Conservation (phyloP, 805 yeast genomes). For the Metschnikowia lachancei region DNA sequence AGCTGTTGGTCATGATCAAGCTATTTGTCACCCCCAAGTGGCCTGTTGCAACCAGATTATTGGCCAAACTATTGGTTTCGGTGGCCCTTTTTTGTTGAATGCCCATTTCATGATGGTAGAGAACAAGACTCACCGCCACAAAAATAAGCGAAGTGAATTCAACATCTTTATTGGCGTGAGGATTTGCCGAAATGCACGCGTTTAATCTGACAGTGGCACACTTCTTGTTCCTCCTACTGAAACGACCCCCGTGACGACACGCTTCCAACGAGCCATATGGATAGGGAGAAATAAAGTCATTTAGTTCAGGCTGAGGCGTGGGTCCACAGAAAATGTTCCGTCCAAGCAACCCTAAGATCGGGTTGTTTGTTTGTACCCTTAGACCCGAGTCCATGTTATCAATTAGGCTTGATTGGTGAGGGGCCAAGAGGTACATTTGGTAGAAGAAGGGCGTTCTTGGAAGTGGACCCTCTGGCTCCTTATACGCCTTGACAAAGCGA, state of each 20-base stretch:
- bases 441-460: constrained; percentile 8
- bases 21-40: no score
- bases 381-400: constrained; percentile 10
- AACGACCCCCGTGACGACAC: constrained; percentile 8
- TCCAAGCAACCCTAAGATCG: constrained; percentile 4
- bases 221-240: constrained; percentile 7
- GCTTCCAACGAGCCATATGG: constrained; percentile 9
- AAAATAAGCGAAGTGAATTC: constrained; percentile 9
- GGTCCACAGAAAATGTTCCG: constrained; percentile 1
- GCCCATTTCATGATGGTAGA: constrained; percentile 11
- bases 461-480: constrained; percentile 1
- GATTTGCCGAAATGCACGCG: constrained; percentile 1
- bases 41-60: no score
- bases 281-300: constrained; percentile 4
- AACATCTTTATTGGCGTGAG: constrained; percentile 10
- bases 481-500: constrained; percentile 7
- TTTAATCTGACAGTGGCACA: constrained; percentile 8
- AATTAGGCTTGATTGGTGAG: constrained; percentile 9
- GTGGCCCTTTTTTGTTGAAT: background rate
- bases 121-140: constrained; percentile 8
- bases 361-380: constrained; percentile 8
- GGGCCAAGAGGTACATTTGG: constrained; percentile 10
- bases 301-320: constrained; percentile 1
- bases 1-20: no score
- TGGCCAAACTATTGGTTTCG: no score